Conservation (phyloP, 805 yeast genomes). For the Candida ponderosae region DNA sequence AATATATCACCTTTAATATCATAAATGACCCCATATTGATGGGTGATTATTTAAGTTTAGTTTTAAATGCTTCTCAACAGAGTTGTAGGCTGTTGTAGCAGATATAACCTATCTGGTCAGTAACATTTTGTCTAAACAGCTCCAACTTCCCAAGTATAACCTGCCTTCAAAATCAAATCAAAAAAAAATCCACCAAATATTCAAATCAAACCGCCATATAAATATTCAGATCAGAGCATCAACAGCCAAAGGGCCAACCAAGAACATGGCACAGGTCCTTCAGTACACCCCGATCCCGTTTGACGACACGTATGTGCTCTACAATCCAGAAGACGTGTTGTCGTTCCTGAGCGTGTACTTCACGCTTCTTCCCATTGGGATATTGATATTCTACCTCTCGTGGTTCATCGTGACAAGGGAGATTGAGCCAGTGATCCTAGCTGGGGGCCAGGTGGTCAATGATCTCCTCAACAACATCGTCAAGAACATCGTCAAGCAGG, state of each 20-base stretch:
- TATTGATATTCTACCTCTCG: constrained; percentile 71
- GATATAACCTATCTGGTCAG: too few species aligned
- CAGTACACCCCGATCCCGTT: constrained; percentile 42
- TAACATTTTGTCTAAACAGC: too few species aligned
- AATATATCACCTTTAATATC: too few species aligned
- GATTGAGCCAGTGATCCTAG: constrained; percentile 74
- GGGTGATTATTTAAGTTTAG: too few species aligned
- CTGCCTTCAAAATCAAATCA: too few species aligned
- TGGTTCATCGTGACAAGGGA: constrained; percentile 82
- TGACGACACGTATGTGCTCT: constrained; percentile 80
- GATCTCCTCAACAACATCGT: constrained; percentile 65
- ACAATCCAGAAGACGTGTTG: constrained; percentile 56
- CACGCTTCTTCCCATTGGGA: constrained; percentile 73
- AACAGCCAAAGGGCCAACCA: too few species aligned
- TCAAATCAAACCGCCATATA: neutral
- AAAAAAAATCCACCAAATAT: too few species aligned
- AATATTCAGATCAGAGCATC: neutral
- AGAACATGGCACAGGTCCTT: neutral
- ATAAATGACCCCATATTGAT: too few species aligned
- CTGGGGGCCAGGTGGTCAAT: constrained; percentile 77
- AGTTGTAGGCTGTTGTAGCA: too few species aligned
- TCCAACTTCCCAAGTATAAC: too few species aligned
- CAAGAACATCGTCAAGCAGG: constrained; percentile 57
- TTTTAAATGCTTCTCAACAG: too few species aligned
- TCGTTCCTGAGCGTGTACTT: constrained; percentile 61